These are phyloP conservation scores for Phytophthora ramorum DNA, from an alignment of 352 stramenopile species.

Conservation along the genomic window DNA sequence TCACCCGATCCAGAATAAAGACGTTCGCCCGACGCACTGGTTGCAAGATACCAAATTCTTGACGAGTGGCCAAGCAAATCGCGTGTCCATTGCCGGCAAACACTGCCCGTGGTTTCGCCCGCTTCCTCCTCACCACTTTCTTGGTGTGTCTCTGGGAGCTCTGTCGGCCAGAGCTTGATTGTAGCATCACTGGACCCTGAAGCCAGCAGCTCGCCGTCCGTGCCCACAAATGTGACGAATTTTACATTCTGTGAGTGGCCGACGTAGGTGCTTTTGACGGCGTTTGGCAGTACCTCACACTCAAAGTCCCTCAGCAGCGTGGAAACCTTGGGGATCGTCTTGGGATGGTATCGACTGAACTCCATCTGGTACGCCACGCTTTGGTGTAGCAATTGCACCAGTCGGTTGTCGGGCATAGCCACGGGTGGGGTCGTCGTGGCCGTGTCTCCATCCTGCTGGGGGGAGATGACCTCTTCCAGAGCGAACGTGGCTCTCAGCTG, in stretches of 20 bases:
- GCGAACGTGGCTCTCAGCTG: conserved; percentile 86
- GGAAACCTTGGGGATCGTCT: conserved; percentile 86
- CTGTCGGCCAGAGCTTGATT: conserved; percentile 88
- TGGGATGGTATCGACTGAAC: conserved; percentile 88
- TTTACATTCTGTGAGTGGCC: conserved; percentile 91
- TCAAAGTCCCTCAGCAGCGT: conserved; percentile 88
- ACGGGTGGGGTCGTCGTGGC: conserved; percentile 25
- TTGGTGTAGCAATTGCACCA: conserved; percentile 86
- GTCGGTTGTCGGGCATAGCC: conserved; percentile 74
- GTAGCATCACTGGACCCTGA: conserved; percentile 88
- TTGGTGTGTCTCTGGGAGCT: conserved; percentile 42
- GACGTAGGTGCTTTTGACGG: conserved; percentile 87
- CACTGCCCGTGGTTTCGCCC: conserved; percentile 39
- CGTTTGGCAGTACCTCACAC: conserved; percentile 87
- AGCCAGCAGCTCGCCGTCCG: conserved; percentile 83
- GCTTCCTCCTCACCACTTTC: conserved; percentile 32
- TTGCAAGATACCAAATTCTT: conserved; percentile 84
- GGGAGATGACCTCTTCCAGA: conserved; percentile 74
- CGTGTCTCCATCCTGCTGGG: conserved; percentile 43
- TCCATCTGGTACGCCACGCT: conserved; percentile 92
- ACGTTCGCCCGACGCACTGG: conserved; percentile 65
- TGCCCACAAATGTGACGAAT: conserved; percentile 87
- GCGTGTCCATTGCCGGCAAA: conserved; percentile 64
- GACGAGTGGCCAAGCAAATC: conserved; percentile 82
- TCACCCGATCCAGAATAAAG: conserved; percentile 86